Percentiles rank a stretch among this genome's conserved stretches.
Conservation (phyloP, 2,329 filamentous ascomycete species). For the Exophiala sp. region DNA sequence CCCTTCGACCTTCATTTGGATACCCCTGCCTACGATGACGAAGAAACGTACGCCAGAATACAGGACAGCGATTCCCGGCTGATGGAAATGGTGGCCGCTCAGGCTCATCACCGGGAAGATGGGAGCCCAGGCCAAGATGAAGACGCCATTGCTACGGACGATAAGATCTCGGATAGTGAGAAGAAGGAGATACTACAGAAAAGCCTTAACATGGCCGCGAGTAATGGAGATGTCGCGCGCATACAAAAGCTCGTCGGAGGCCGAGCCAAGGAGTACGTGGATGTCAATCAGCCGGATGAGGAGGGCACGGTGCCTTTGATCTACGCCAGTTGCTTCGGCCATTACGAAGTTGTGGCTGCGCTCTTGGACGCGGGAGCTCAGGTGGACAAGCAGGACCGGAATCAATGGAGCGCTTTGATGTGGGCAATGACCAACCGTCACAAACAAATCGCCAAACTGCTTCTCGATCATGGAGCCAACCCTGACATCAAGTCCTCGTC, state of each 20-base stretch:
- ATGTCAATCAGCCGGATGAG: constrained; percentile 82
- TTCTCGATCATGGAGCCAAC: constrained; percentile 91
- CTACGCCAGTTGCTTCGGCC: constrained; percentile 93
- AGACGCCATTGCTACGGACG: constrained; percentile 68
- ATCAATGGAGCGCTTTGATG: constrained; percentile 97
- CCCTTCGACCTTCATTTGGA: constrained; percentile 81
- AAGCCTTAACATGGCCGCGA: constrained; percentile 87
- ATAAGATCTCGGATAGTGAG: constrained; percentile 66
- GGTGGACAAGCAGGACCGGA: constrained; percentile 89
- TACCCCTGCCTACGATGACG: constrained; percentile 67
- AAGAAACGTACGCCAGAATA: constrained; percentile 49
- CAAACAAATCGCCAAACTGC: constrained; percentile 86
- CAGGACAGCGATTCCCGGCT: constrained; percentile 79
- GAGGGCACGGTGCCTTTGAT: constrained; percentile 95
- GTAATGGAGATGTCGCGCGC: constrained; percentile 84
- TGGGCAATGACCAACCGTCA: constrained; percentile 99
- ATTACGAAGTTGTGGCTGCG: constrained; percentile 78
- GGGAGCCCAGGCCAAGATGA: constrained; percentile 68
- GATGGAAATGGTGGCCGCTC: constrained; percentile 92
- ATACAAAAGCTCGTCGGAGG: constrained; percentile 71
- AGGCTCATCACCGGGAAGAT: constrained; percentile 67
- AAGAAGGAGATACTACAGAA: constrained; percentile 80
- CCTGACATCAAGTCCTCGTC: constrained; percentile 91
- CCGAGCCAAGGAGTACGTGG: constrained; percentile 66
- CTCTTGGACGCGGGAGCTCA: constrained; percentile 79